These are phyloP conservation scores for Lepiota venenata DNA, from an alignment of 768 basidiomycete genomes.

Conservation along the genomic window DNA sequence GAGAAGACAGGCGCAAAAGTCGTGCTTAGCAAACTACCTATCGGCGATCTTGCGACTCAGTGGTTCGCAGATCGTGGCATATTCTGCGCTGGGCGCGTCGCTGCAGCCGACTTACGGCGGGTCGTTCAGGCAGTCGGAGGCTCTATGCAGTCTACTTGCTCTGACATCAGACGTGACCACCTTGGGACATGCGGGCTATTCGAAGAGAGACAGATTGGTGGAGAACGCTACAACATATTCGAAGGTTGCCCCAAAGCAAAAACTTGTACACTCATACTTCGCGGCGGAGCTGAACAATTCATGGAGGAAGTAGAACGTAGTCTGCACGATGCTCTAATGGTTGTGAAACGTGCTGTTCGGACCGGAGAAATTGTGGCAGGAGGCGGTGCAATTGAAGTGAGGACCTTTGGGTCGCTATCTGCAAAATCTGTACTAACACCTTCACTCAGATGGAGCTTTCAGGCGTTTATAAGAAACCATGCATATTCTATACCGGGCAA, in stretches of 20 bases:
- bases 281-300: slow-evolving; percentile 98
- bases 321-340: slow-evolving; percentile 98
- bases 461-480: slow-evolving; percentile 86
- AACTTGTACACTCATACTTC: slow-evolving; percentile 91
- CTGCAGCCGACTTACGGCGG: slow-evolving; percentile 83
- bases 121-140: slow-evolving; percentile 97
- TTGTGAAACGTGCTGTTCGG: slow-evolving; percentile 95
- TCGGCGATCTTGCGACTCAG: slow-evolving; percentile 97
- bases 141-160: slow-evolving; percentile 91
- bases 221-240: slow-evolving; percentile 95
- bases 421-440: background rate
- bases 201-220: slow-evolving; percentile 94
- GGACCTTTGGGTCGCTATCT: slow-evolving; percentile 9
- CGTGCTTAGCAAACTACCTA: slow-evolving; percentile 95
- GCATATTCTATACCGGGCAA: slow-evolving; percentile 95
- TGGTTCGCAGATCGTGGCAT: slow-evolving; percentile 99
- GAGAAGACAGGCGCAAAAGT: slow-evolving; percentile 96
- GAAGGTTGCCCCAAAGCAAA: slow-evolving; percentile 91
- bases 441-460: slow-evolving; percentile 88
- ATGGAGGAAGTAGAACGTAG: slow-evolving; percentile 98
- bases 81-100: slow-evolving; percentile 97
- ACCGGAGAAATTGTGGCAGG: slow-evolving; percentile 97
- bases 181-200: slow-evolving; percentile 92
- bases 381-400: slow-evolving; percentile 94
- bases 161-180: slow-evolving; percentile 86